Base-by-base conservation (phyloP, 306 rosid genomes). In the Acacia acuminata region DNA sequence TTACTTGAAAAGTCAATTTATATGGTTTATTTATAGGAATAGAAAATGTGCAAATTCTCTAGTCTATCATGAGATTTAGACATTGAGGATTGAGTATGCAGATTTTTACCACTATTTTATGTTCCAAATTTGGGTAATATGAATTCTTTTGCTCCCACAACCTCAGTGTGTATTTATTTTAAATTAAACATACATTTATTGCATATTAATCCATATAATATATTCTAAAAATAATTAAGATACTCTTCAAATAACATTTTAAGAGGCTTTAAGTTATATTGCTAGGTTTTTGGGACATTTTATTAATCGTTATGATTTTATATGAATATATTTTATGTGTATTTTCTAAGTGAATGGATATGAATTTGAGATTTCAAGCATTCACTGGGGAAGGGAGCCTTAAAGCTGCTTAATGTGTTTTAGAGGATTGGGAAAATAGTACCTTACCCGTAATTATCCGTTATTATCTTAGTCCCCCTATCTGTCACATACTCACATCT, bases 1-100 rank as follows among this genome's bases (percentile, higher is more conserved):
- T 79, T 70, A 51, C 65, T 69, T 68, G 82, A 43, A 38, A 24
- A 17, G 47, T 55, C 51, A 56, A n/a, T 38, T 67, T 50, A 44
- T 64, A 27, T 60, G 30, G 73, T 40, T 25, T 76, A 76, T 76
- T 72, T 58, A 17, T 11, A 12, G 36, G 8, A 36, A 64, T 30
- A 20, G 42, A 15, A 15, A 64, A 64, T 27, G 70, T 13, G 40
- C 42, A 30, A 14, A 64, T 64, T 4, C 70, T 64, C 36, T 13
- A 14, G 70, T 4, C 19, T 13, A 30, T 64, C n/a, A 2, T 64
- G 42, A 64, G 4, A 64, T 32, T 27, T 64, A 64, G 40, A 27
- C 20, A 13, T 64, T 30, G 8, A 7, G 20, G 20, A 1, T 27
- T 27, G 42, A 13, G n/a, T 30, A 14, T 64, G 20, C 11, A 2